A percentile compares a stretch with the other conserved stretches of the same genome.
phyloP scores from a whole-genome alignment of 1,284 basidiomycete species.

The Omphalotus olearius region DNA sequence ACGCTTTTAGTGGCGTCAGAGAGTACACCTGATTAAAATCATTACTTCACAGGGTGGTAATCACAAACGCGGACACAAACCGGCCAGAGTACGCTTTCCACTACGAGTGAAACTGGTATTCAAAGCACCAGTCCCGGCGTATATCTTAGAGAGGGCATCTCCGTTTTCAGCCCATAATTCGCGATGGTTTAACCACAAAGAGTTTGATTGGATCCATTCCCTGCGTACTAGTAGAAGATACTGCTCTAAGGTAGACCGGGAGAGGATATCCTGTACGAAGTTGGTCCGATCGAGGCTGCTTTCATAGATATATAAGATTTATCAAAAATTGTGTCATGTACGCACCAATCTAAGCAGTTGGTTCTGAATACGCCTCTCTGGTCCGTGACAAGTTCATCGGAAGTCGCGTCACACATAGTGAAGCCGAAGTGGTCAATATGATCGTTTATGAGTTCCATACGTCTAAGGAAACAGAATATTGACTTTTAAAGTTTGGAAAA shows the following conservation, averaged over 20 bases:
- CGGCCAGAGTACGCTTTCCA: slow-evolving; percentile 89
- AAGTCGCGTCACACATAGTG: slow-evolving; percentile 67
- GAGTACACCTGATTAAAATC: slow-evolving; percentile 57
- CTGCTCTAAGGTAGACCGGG: slow-evolving; percentile 71
- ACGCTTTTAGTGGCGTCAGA: slow-evolving; percentile 98
- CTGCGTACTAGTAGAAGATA: slow-evolving; percentile 66
- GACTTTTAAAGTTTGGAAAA: slow-evolving; percentile 1
- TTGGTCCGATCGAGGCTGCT: slow-evolving; percentile 96
- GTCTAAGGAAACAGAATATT: slow-evolving; percentile 29
- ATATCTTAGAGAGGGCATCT: slow-evolving; percentile 86
- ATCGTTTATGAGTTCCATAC: slow-evolving; percentile 55
- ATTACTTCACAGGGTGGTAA: not conserved
- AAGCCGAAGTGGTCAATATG: slow-evolving; percentile 84
- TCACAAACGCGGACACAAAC: slow-evolving; percentile 29
- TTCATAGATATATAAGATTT: slow-evolving; percentile 8
- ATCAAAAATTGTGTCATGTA: slow-evolving; percentile 12
- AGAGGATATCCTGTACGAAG: slow-evolving; percentile 92
- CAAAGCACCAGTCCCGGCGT: slow-evolving; percentile 94
- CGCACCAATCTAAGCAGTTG: slow-evolving; percentile 94
- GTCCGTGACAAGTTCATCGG: slow-evolving; percentile 68
- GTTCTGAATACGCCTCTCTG: slow-evolving; percentile 92
- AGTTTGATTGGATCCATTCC: slow-evolving; percentile 68
- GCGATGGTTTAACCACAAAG: slow-evolving; percentile 84
- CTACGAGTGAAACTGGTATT: slow-evolving; percentile 95
- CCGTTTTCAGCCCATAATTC: slow-evolving; percentile 98